Base-by-base conservation (phyloP, 2,329 filamentous ascomycete genomes). In the Rhytidhysteron rufulum region DNA sequence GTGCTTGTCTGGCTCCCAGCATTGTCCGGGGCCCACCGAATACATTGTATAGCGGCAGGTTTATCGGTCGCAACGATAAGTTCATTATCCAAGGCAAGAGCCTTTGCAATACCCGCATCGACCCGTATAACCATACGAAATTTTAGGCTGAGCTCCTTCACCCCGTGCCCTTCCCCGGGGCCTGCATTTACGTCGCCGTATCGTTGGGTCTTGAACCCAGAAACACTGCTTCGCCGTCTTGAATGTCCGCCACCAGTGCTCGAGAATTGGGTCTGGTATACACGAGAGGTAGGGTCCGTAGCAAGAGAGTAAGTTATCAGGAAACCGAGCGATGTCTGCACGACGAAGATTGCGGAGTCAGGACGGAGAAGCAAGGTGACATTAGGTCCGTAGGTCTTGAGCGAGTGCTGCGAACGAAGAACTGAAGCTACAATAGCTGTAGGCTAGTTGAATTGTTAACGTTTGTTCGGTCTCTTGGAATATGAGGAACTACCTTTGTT, bases 121-220 rank as follows among this genome's bases (percentile, higher is more conserved):
- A 98, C 88, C 62, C 95, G 94, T 58, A 98, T 97, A 11, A 95
- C 91, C 86, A 96, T 95, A 42, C 91, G 81, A 66, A 98, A 98
- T 9, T 88, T 85, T 35, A 98, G 77, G 54, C 85, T 95, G 41
- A 95, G 81, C 66, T 98, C 93, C 39, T 82, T 80, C 37, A 95
- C 83, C 3, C 88, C 88, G 35, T 78, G 78, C 8, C 86, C 86
- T 63, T 96, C 93, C 24, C 90, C 90, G 2, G 86, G 80, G 0
- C 87, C 87, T 65, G 58, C 60, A 40, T 67, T 66, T n/a, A 54
- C 53, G 31, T 67, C 63, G 34, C 60, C 60, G 21, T 59, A 57
- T 5, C 59, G 54, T 39, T 61, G 62, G 32, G 68, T 60, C 44
- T 60, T 62, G 49, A 60, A 65, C 17, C 63, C 65, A 29, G 49